Percentiles rank a stretch among this genome's conserved stretches.
Conservation (phyloP, 2,329 filamentous ascomycete species). For the Hypoxylon sp. region DNA sequence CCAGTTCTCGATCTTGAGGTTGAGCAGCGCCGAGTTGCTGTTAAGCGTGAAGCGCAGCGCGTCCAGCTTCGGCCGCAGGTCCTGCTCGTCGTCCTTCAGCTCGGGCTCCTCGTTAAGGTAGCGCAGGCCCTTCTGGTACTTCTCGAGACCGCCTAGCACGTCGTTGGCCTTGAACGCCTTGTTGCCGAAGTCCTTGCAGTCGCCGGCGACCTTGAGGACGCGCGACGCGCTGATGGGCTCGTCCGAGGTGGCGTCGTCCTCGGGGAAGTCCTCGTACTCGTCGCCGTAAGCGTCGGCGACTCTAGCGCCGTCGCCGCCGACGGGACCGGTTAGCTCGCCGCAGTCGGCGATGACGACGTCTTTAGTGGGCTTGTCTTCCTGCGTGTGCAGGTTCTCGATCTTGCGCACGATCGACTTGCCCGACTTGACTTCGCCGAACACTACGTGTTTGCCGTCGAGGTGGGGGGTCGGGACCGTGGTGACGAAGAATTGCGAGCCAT, state of each 20-base stretch:
- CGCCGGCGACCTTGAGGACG: constrained; percentile 81
- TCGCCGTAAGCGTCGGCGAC: constrained; percentile 85
- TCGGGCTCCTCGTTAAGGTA: constrained; percentile 75
- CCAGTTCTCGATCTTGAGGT: constrained; percentile 81
- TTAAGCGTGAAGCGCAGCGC: constrained; percentile 86
- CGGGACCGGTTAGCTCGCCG: constrained; percentile 82
- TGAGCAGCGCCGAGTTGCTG: constrained; percentile 87
- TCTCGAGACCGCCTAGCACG: constrained; percentile 77
- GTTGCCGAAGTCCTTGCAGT: constrained; percentile 93
- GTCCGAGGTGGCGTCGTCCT: constrained; percentile 75
- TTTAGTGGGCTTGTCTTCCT: constrained; percentile 80
- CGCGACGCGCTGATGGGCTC: constrained; percentile 73
- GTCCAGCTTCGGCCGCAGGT: constrained; percentile 74
- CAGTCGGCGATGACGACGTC: constrained; percentile 84
- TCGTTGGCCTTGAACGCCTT: constrained; percentile 88
- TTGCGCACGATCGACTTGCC: constrained; percentile 92
- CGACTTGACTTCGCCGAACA: constrained; percentile 93
- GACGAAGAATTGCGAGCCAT: constrained; percentile 98
- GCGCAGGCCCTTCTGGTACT: constrained; percentile 86
- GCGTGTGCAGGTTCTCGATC: constrained; percentile 85
- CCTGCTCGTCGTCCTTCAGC: constrained; percentile 75
- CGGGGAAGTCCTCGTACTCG: constrained; percentile 94
- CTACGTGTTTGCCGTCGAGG: constrained; percentile 95
- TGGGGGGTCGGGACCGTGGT: constrained; percentile 96
- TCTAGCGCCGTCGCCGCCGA: constrained; percentile 75